Evolutionary conservation across 164 flowering plant species (phyloP).

Genomic region (Sedum album): DNA sequence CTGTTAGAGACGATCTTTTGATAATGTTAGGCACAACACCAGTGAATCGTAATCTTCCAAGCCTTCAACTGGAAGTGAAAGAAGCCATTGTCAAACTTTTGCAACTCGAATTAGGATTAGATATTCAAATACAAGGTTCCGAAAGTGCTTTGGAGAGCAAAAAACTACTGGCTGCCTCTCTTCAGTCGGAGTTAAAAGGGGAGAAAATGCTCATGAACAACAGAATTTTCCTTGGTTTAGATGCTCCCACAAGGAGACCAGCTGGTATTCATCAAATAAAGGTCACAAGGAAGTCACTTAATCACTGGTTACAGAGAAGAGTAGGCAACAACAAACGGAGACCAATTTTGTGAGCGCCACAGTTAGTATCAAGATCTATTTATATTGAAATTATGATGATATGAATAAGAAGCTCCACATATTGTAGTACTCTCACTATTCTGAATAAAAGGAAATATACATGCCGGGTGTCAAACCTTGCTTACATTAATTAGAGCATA

Average conservation of each 20-base stretch:
- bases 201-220: slow-evolving; percentile 11
- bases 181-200: slow-evolving; percentile 6
- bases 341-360: background rate
- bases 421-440: background rate
- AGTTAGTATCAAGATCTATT: background rate
- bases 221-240: slow-evolving; percentile 3
- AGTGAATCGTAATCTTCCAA: slow-evolving; percentile 13
- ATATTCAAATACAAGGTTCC: slow-evolving; percentile 33
- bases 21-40: slow-evolving; percentile 44
- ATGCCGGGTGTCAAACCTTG: background rate
- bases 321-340: background rate
- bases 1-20: slow-evolving; percentile 46
- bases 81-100: slow-evolving; percentile 48
- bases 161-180: background rate
- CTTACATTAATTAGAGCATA: no score
- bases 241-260: slow-evolving; percentile 53
- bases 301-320: slow-evolving; percentile 54
- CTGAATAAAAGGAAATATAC: background rate
- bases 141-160: slow-evolving; percentile 5
- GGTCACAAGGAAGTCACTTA: slow-evolving; percentile 50
- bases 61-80: slow-evolving; percentile 26
- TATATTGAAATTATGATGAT: background rate
- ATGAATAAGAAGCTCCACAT: background rate
- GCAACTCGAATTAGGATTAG: slow-evolving; percentile 52
- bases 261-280: slow-evolving; percentile 40